Evolutionary conservation across 2,329 filamentous ascomycete species (phyloP).

Genomic region (Botrytis sinoallii): DNA sequence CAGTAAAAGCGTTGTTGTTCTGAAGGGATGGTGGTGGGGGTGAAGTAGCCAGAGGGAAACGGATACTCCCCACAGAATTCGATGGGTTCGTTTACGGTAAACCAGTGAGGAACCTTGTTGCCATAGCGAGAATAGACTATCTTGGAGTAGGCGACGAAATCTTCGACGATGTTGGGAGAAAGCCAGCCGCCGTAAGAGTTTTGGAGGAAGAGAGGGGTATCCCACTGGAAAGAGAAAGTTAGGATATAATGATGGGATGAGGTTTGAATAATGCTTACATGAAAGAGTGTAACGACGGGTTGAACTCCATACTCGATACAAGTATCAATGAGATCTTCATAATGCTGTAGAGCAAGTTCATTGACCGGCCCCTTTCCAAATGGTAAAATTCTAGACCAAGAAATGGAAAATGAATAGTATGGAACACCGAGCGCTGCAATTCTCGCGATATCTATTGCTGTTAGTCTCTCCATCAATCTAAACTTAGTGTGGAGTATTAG

Average conservation of each 20-base stretch:
- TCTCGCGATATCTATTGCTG: constrained; percentile 46
- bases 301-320: constrained; percentile 49
- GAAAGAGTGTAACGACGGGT: constrained; percentile 47
- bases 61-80: constrained; percentile 33
- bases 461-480: neutral
- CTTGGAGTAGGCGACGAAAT: constrained; percentile 52
- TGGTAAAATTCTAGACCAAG: constrained; percentile 51
- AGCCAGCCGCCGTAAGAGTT: constrained; percentile 45
- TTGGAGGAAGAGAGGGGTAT: constrained; percentile 37
- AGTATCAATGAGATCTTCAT: constrained; percentile 52
- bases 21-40: constrained; percentile 37
- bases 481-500: neutral
- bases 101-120: constrained; percentile 50
- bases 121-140: constrained; percentile 50
- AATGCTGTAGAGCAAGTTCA: constrained; percentile 49
- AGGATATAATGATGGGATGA: neutral
- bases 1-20: constrained; percentile 42
- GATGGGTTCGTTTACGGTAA: constrained; percentile 52
- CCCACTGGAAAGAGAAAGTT: constrained; percentile 26
- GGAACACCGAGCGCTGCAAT: constrained; percentile 51
- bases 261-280: constrained; percentile 29
- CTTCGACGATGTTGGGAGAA: constrained; percentile 47
- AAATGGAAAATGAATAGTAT: constrained; percentile 52
- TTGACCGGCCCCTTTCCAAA: constrained; percentile 52
- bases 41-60: constrained; percentile 39